Conservation (phyloP, 1,284 basidiomycete species). For the Inonotus obliquus region DNA sequence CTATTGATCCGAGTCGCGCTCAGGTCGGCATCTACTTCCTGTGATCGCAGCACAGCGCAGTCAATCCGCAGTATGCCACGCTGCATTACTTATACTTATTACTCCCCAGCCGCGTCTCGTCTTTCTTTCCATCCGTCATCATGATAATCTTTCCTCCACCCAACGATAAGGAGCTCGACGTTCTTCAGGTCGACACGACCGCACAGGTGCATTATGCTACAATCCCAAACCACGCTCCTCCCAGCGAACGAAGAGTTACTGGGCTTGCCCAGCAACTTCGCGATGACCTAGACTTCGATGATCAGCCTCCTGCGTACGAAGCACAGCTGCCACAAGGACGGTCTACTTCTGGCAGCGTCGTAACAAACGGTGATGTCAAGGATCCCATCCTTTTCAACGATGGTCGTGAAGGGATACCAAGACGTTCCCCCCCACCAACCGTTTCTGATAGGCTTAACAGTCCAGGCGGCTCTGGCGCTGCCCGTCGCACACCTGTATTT, state of each 20-base stretch:
- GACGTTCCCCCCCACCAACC: neutral
- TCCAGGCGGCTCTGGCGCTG: neutral
- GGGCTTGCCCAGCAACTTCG: neutral
- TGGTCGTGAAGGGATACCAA: neutral
- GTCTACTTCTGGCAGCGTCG: too few species aligned
- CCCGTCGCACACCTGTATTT: neutral
- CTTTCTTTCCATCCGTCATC: neutral
- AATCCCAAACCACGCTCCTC: too few species aligned
- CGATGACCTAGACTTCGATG: neutral
- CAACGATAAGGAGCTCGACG: neutral
- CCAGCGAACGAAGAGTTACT: too few species aligned
- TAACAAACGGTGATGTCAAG: neutral
- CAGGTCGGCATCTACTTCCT: neutral
- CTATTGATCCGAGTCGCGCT: neutral
- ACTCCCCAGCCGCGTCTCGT: neutral
- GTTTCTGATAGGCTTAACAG: neutral
- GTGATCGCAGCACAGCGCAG: constrained; percentile 3
- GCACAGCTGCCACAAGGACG: too few species aligned
- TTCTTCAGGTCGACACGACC: neutral
- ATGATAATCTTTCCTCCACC: neutral
- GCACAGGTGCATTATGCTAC: constrained; percentile 2
- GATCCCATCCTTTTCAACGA: neutral
- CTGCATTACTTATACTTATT: neutral
- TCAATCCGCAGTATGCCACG: neutral
- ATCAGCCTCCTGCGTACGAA: constrained; percentile 1